Conservation (phyloP, 352 stramenopile species). For the Aphanomyces stellatus region DNA sequence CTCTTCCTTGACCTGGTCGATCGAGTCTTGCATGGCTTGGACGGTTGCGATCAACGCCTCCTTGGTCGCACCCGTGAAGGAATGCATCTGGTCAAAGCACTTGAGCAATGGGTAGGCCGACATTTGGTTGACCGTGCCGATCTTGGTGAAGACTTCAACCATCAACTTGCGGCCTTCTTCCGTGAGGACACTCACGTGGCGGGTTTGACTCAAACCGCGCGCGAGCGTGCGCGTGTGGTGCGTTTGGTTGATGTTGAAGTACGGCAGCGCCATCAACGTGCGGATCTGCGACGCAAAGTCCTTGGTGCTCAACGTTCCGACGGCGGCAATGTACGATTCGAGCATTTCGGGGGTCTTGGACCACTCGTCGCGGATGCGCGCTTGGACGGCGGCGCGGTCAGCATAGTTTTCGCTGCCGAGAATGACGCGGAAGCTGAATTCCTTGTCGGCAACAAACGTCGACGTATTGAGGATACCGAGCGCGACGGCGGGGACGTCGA, state of each 20-base stretch:
- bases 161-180: conserved; percentile 69
- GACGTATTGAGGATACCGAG: conserved; percentile 50
- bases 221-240: conserved; percentile 60
- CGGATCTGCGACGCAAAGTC: conserved; percentile 68
- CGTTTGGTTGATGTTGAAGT: conserved; percentile 68
- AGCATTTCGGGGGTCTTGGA: conserved; percentile 59
- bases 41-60: conserved; percentile 41
- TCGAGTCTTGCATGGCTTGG: conserved; percentile 60
- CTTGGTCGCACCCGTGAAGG: conserved; percentile 56
- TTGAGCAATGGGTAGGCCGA: conserved; percentile 69
- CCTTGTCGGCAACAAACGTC: conserved; percentile 62
- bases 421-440: conserved; percentile 48
- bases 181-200: conserved; percentile 60
- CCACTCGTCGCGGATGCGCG: conserved; percentile 64
- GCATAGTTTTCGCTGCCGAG: conserved; percentile 50
- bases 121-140: conserved; percentile 83
- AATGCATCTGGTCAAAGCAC: conserved; percentile 69
- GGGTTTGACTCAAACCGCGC: conserved; percentile 58
- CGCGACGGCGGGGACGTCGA: conserved; percentile 32
- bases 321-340: conserved; percentile 69
- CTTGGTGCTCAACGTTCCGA: conserved; percentile 51
- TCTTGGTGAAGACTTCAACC: conserved; percentile 59
- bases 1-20: conserved; percentile 75
- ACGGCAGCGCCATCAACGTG: conserved; percentile 47
- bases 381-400: conserved; percentile 50